These are phyloP conservation scores for Sporormia fimetaria DNA, from an alignment of 495 filamentous ascomycete genomes.

Conservation along the genomic window DNA sequence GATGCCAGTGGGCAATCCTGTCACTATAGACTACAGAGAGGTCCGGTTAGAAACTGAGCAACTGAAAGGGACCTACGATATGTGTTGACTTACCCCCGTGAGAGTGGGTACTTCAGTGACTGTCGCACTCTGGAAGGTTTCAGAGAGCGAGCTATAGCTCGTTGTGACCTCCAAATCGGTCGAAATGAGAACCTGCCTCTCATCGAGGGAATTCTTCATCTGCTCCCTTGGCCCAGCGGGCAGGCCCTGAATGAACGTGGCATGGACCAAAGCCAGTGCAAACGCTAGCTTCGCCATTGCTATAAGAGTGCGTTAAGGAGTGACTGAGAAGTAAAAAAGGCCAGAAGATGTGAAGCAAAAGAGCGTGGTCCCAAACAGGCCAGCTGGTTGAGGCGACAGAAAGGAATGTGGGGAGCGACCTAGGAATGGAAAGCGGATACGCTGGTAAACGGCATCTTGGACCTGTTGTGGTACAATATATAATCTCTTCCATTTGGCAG, in stretches of 20 bases:
- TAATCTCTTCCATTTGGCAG: background rate
- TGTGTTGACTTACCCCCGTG: conserved; percentile 15
- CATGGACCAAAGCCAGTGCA: conserved; percentile 14
- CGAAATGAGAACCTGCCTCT: conserved; percentile 12
- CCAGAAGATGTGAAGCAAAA: conserved; percentile 4
- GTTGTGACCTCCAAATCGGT: conserved; percentile 13
- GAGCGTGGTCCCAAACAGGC: too few relatives aligned
- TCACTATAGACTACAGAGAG: conserved; percentile 12
- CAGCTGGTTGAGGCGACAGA: conserved; percentile 13
- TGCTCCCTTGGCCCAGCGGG: conserved; percentile 6
- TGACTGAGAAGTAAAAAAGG: too few relatives aligned
- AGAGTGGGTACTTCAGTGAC: conserved; percentile 12
- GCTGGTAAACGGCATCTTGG: conserved; percentile 8
- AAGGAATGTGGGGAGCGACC: conserved; percentile 12
- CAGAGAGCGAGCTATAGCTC: conserved; percentile 16
- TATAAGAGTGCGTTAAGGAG: conserved; percentile 8
- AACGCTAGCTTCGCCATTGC: conserved; percentile 16
- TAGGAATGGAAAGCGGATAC: conserved; percentile 11
- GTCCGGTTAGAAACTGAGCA: conserved; percentile 2
- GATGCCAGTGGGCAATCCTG: conserved; percentile 15
- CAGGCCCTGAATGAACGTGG: conserved; percentile 10
- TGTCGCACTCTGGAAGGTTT: conserved; percentile 18
- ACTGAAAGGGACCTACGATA: background rate
- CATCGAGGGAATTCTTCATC: conserved; percentile 1
- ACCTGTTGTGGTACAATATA: background rate